phyloP scores from a whole-genome alignment of 2,329 filamentous ascomycete genomes.

The Teratosphaeria epicoccoides region DNA sequence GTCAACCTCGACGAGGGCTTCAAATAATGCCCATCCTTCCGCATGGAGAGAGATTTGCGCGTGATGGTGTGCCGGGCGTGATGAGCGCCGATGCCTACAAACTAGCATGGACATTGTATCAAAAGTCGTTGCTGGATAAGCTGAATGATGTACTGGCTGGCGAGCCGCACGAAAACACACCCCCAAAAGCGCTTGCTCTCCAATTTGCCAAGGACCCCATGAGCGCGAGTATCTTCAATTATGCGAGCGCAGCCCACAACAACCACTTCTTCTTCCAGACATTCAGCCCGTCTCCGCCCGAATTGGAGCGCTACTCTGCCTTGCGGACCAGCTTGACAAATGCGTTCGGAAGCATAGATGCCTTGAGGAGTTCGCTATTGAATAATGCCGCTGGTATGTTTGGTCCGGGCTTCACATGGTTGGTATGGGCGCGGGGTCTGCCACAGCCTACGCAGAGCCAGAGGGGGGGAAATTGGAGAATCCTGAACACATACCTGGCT shows the following conservation, averaged over 20 bases:
- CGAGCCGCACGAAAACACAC: constrained; percentile 52
- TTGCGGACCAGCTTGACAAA: constrained; percentile 52
- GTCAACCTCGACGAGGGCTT: constrained; percentile 30
- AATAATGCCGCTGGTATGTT: constrained; percentile 83
- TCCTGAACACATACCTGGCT: constrained; percentile 83
- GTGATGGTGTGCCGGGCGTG: constrained; percentile 56
- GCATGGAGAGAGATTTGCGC: background rate
- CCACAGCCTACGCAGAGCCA: constrained; percentile 6
- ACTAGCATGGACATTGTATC: constrained; percentile 75
- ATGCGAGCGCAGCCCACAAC: constrained; percentile 94
- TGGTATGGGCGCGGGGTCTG: constrained; percentile 45
- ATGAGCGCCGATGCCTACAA: constrained; percentile 60
- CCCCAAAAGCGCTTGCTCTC: constrained; percentile 58
- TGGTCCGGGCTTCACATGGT: constrained; percentile 93
- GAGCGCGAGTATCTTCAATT: constrained; percentile 77
- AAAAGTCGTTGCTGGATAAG: constrained; percentile 60
- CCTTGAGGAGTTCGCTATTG: constrained; percentile 68
- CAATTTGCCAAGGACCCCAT: constrained; percentile 68
- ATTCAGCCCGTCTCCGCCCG: constrained; percentile 11
- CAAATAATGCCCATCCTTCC: constrained; percentile 8
- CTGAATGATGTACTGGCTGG: constrained; percentile 66
- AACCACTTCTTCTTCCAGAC: constrained; percentile 69
- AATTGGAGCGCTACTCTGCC: constrained; percentile 40
- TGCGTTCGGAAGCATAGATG: constrained; percentile 74
- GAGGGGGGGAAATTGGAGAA: constrained; percentile 44